Conservation (phyloP, 2,329 filamentous ascomycete species). For the Cladophialophora immunda region DNA sequence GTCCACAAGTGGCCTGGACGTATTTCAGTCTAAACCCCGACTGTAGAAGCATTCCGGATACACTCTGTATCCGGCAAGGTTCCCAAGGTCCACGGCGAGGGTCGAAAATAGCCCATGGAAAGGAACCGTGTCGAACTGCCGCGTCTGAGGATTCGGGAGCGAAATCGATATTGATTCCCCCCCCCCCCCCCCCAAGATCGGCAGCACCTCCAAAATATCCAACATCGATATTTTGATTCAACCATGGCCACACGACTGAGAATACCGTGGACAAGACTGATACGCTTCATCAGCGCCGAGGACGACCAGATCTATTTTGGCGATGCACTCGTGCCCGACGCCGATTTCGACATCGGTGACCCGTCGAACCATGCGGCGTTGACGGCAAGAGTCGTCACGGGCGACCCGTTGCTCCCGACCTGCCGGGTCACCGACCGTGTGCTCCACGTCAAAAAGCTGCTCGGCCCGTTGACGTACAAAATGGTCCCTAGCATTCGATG, state of each 20-base stretch:
- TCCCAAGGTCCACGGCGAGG: no score
- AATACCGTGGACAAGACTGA: neutral
- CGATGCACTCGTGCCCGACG: constrained; percentile 6
- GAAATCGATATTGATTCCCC: no score
- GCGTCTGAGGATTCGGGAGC: no score
- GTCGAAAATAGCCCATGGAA: no score
- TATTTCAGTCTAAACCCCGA: no score
- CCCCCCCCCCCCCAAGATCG: no score
- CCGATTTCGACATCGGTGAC: constrained; percentile 11
- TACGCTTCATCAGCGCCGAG: constrained; percentile 19
- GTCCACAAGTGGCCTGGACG: no score
- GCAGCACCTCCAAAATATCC: no score
- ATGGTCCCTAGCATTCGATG: neutral
- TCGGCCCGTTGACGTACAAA: constrained; percentile 12
- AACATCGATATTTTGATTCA: neutral
- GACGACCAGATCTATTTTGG: constrained; percentile 15
- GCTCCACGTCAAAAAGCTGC: constrained; percentile 12
- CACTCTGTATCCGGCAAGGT: no score
- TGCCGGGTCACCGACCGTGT: constrained; percentile 7
- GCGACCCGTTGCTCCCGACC: constrained; percentile 10
- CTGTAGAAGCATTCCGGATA: no score
- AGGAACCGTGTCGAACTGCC: no score
- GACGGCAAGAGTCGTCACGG: constrained; percentile 8
- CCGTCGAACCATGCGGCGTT: neutral
- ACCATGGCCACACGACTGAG: neutral